Evolutionary conservation across 2,329 filamentous ascomycete species (phyloP).

Genomic region (Arthroderma sp.): DNA sequence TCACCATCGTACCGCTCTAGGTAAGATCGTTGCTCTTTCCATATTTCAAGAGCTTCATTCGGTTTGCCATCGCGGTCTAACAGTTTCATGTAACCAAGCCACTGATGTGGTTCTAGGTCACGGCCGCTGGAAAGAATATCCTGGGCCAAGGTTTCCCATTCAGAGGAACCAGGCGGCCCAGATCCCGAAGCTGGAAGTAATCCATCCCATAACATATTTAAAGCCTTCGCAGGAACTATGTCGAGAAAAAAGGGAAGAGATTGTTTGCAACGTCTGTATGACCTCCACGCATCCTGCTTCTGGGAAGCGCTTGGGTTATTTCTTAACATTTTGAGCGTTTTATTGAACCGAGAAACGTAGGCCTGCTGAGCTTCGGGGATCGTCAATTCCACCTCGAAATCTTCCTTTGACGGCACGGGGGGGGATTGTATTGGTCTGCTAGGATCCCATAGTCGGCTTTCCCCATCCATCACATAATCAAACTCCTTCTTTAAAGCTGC

Average conservation of each 20-base stretch:
- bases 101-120: constrained; percentile 43
- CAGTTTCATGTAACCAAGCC: constrained; percentile 55
- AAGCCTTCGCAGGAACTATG: constrained; percentile 46
- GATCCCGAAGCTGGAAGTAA: constrained; percentile 32
- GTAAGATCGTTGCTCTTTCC: constrained; percentile 45
- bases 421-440: constrained; percentile 13
- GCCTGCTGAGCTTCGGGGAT: constrained; percentile 24
- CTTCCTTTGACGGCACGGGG: constrained; percentile 8
- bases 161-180: constrained; percentile 36
- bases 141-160: constrained; percentile 45
- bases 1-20: constrained; percentile 34
- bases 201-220: constrained; percentile 55
- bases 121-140: constrained; percentile 52
- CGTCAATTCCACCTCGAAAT: constrained; percentile 22
- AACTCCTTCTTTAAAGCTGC: constrained; percentile 12
- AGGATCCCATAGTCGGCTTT: constrained; percentile 23
- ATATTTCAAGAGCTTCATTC: constrained; percentile 48
- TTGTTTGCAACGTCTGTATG: constrained; percentile 38
- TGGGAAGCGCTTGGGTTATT: constrained; percentile 18
- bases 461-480: constrained; percentile 23
- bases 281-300: constrained; percentile 34
- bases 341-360: constrained; percentile 30
- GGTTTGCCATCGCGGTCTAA: constrained; percentile 51
- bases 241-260: constrained; percentile 35
- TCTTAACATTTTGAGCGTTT: constrained; percentile 21